phyloP scores from a whole-genome alignment of 495 filamentous ascomycete genomes.

The Neurospora intermedia region DNA sequence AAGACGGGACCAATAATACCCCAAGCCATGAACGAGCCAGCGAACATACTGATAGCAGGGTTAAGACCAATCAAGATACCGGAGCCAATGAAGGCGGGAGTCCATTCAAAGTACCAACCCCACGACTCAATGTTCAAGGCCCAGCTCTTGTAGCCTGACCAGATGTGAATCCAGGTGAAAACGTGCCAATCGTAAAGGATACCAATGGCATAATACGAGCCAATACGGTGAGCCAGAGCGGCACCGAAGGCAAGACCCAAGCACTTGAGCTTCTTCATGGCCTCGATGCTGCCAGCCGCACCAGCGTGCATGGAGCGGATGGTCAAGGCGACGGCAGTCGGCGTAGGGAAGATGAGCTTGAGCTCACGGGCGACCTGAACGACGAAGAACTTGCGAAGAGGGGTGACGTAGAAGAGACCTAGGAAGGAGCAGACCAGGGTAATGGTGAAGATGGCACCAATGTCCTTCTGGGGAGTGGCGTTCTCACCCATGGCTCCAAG shows the following conservation, averaged over 20 bases:
- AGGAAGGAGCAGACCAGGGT: constrained; percentile 55
- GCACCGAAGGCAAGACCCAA: constrained; percentile 39
- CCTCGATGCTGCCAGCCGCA: constrained; percentile 38
- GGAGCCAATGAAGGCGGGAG: constrained; percentile 56
- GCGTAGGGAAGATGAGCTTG: constrained; percentile 52
- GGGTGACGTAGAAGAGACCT: constrained; percentile 57
- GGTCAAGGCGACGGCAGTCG: constrained; percentile 52
- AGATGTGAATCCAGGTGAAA: constrained; percentile 54
- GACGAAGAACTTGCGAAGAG: constrained; percentile 60
- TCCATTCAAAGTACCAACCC: constrained; percentile 56
- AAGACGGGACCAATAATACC: constrained; percentile 53
- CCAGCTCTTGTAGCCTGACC: constrained; percentile 44
- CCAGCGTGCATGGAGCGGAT: constrained; percentile 56
- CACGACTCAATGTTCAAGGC: constrained; percentile 53
- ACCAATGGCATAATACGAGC: constrained; percentile 50
- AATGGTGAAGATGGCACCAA: constrained; percentile 48
- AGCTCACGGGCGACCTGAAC: constrained; percentile 53
- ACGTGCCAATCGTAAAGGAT: constrained; percentile 59
- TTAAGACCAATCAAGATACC: constrained; percentile 59
- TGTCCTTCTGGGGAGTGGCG: constrained; percentile 42
- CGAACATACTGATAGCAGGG: constrained; percentile 52
- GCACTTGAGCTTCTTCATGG: constrained; percentile 49
- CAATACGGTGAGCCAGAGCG: constrained; percentile 44
- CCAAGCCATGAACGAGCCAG: constrained; percentile 50
- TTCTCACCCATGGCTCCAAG: constrained; percentile 36